phyloP scores from a whole-genome alignment of 805 yeast species.

The Clavispora santaluciae region DNA sequence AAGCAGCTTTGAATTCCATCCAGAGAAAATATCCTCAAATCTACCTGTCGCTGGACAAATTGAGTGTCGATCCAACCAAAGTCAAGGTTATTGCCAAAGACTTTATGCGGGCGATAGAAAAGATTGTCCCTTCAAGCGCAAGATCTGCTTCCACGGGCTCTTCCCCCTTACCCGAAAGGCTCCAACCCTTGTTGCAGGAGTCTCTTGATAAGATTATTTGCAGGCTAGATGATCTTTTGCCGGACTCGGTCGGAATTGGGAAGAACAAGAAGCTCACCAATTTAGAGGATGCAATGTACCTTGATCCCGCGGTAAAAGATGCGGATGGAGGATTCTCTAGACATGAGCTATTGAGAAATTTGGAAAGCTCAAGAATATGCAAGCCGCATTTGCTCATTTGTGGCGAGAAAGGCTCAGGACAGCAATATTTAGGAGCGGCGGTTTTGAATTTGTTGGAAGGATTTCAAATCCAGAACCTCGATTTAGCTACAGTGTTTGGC shows the following conservation, averaged over 20 bases:
- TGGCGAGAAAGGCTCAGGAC: slow-evolving; percentile 81
- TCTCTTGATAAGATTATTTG: slow-evolving; percentile 44
- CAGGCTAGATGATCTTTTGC: slow-evolving; percentile 56
- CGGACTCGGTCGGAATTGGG: slow-evolving; percentile 38
- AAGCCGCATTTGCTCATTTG: slow-evolving; percentile 74
- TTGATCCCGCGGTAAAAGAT: slow-evolving; percentile 52
- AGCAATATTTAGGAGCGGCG: slow-evolving; percentile 79
- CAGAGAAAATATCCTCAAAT: slow-evolving; percentile 93
- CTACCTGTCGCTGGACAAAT: slow-evolving; percentile 67
- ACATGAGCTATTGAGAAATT: slow-evolving; percentile 52
- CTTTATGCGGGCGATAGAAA: slow-evolving; percentile 78
- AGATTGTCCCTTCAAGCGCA: slow-evolving; percentile 88
- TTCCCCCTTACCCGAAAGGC: slow-evolving; percentile 71
- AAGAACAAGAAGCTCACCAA: slow-evolving; percentile 45
- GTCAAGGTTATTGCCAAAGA: slow-evolving; percentile 77
- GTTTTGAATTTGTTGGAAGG: slow-evolving; percentile 81
- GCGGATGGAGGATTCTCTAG: slow-evolving; percentile 62
- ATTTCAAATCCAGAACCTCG: slow-evolving; percentile 81
- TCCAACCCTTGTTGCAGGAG: slow-evolving; percentile 57
- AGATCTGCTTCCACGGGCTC: slow-evolving; percentile 72
- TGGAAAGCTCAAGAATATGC: slow-evolving; percentile 60
- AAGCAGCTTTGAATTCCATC: slow-evolving; percentile 87
- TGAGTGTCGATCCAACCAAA: slow-evolving; percentile 63
- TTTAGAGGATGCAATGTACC: slow-evolving; percentile 65
- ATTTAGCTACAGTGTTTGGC: slow-evolving; percentile 68